Conservation (phyloP, 352 stramenopile species). For the Phytophthora sojae region DNA sequence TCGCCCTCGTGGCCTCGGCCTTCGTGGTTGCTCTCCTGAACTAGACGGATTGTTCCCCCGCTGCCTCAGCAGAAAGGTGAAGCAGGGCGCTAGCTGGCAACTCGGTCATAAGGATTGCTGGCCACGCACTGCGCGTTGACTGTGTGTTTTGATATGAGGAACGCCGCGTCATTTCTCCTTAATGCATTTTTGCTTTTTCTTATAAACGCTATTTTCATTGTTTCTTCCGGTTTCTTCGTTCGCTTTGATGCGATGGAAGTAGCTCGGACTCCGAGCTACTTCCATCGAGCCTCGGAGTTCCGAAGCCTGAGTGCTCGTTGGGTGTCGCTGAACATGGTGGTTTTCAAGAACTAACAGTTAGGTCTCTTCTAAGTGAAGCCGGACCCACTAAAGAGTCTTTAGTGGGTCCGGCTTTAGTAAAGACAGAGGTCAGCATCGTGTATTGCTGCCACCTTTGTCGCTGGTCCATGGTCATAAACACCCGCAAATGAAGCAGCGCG, state of each 20-base stretch:
- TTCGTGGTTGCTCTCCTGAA: constrained; percentile 47
- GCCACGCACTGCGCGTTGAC: constrained; percentile 20
- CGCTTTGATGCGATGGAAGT: too few species aligned
- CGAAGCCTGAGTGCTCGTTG: too few species aligned
- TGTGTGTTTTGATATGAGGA: constrained; percentile 26
- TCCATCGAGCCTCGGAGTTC: too few species aligned
- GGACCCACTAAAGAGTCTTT: too few species aligned
- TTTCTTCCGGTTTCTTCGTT: neutral
- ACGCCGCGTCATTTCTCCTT: constrained; percentile 23
- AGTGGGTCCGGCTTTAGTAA: too few species aligned
- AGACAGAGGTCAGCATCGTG: neutral
- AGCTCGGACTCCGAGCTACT: too few species aligned
- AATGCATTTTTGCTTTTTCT: constrained; percentile 47
- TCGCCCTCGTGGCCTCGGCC: constrained; percentile 39
- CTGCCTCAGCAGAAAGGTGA: constrained; percentile 23
- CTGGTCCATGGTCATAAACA: neutral
- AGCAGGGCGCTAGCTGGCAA: constrained; percentile 1
- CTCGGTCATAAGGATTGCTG: neutral
- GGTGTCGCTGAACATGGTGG: too few species aligned
- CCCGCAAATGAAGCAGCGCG: neutral
- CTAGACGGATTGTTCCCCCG: constrained; percentile 37
- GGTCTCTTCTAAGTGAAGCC: too few species aligned
- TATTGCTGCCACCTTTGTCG: neutral
- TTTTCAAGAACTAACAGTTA: too few species aligned
- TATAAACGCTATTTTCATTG: constrained; percentile 17